Conservation (phyloP, 441 rosid species). For the Arabidopsis hybrid region DNA sequence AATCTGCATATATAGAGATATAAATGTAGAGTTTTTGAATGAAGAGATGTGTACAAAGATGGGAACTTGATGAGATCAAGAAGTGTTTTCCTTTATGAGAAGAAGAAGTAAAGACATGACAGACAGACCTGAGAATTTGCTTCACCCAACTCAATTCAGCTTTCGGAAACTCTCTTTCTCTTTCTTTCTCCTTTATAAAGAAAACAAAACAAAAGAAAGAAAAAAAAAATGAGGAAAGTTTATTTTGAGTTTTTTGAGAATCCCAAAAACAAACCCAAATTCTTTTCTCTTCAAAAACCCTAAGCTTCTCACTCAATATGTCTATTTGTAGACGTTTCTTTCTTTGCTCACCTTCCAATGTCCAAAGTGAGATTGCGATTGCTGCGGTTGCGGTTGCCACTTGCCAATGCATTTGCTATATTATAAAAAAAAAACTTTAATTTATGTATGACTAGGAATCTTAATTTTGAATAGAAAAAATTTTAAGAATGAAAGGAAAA, state of each 20-base stretch:
- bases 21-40: slow-evolving; percentile 43
- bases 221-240: neutral
- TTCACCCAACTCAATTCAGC: slow-evolving; percentile 49
- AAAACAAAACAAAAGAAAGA: slow-evolving; percentile 34
- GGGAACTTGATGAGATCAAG: slow-evolving; percentile 48
- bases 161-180: slow-evolving; percentile 41
- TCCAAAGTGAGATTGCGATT: slow-evolving; percentile 1
- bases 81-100: slow-evolving; percentile 43
- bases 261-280: slow-evolving; percentile 45
- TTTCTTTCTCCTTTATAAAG: slow-evolving; percentile 37
- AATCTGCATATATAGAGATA: slow-evolving; percentile 36
- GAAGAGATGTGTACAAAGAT: slow-evolving; percentile 49
- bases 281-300: slow-evolving; percentile 45
- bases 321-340: slow-evolving; percentile 48
- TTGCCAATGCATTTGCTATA: slow-evolving; percentile 3
- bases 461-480: neutral
- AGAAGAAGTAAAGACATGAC: slow-evolving; percentile 49
- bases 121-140: slow-evolving; percentile 49
- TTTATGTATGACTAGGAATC: neutral
- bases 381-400: slow-evolving; percentile 23
- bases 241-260: slow-evolving; percentile 23
- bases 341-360: slow-evolving; percentile 43
- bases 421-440: no score
- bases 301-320: slow-evolving; percentile 42
- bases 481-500: neutral